These are phyloP conservation scores for Chytriomyces hyalinus DNA, from an alignment of 192 early-diverging fungal species.

Conservation along the genomic window DNA sequence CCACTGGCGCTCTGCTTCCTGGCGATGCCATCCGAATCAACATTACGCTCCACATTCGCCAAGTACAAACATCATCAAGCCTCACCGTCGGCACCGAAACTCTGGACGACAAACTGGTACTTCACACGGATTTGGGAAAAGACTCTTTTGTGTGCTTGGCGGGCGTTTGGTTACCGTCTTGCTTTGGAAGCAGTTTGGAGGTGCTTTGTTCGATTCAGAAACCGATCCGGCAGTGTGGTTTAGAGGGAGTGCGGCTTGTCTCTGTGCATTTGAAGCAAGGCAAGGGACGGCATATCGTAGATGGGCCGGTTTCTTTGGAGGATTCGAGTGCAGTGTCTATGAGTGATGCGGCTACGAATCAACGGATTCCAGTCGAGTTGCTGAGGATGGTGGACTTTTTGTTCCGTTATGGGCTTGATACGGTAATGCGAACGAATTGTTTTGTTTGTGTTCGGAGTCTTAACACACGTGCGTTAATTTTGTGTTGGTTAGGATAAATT, in stretches of 20 bases:
- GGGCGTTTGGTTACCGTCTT: constrained; percentile 73
- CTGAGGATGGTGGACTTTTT: constrained; percentile 77
- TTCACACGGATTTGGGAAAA: constrained; percentile 79
- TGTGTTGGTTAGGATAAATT: constrained; percentile 61
- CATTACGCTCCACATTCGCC: constrained; percentile 63
- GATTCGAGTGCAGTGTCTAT: constrained; percentile 12
- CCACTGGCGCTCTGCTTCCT: constrained; percentile 75
- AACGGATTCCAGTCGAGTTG: constrained; percentile 66
- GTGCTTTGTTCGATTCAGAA: constrained; percentile 53
- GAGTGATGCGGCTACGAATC: constrained; percentile 28
- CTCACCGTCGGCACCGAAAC: constrained; percentile 67
- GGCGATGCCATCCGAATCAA: constrained; percentile 67
- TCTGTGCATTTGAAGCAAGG: constrained; percentile 10
- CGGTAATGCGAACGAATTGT: constrained; percentile 51
- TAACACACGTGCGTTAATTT: constrained; percentile 1
- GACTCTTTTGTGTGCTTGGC: constrained; percentile 83
- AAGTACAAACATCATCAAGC: constrained; percentile 43
- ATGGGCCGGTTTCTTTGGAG: constrained; percentile 17
- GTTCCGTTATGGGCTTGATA: constrained; percentile 66
- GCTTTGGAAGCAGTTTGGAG: constrained; percentile 76
- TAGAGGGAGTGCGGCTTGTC: constrained; percentile 20
- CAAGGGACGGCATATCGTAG: constrained; percentile 12
- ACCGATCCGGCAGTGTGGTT: constrained; percentile 52
- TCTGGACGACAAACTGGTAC: constrained; percentile 77
- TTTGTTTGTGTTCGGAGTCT: background rate